Base-by-base conservation (phyloP, 1,139 yeast species). In the Pichia sp. region DNA sequence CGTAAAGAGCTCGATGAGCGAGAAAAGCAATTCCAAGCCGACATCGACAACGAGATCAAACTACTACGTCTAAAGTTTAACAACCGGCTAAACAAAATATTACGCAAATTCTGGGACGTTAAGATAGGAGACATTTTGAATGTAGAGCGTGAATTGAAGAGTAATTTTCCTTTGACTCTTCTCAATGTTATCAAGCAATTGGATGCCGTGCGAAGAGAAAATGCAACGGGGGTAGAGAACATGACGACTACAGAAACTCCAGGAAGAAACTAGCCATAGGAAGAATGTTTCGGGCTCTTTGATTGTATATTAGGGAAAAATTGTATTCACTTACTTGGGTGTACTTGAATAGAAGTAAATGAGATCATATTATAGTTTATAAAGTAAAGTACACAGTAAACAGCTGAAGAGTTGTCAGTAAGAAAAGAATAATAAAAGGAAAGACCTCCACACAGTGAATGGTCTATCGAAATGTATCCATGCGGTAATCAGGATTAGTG, bases 121-220 rank as follows among this genome's bases (percentile, higher is more conserved):
- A 64, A 64, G 34, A 45, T 66, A 19, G 48, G 53, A 8, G 60
- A 64, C 30, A 46, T 56, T 12, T 50, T 74, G 22, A 59, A 59
- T 37, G 56, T 69, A 5, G 80, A 74, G 43, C 46, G 78, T 30
- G 63, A 57, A 30, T 59, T 63, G 15, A 37, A 42, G 28, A 53
- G 55, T 21, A 59, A 69, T 2, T 53, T 59, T 50, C 42, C 56
- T 44, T 19, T 53, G 59, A 40, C 52, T 55, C 26, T 51, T 19
- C 41, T 44, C 3, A 30, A 39, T 10, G 44, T 53, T 2, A 32
- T 53, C 14, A 39, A 41, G 17, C 58, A 58, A 38, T 54, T 69
- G 5, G 76, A 73, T 38, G 27, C 29, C 53, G 53, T 31, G 60
- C 68, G 8, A 49, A 33, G 30, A n/a, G 27, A 20, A 10, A n/a